A percentile compares a stretch with the other conserved stretches of the same genome.
Conservation (phyloP, 257 asterid genomes). For the Hygrophila difformis region DNA sequence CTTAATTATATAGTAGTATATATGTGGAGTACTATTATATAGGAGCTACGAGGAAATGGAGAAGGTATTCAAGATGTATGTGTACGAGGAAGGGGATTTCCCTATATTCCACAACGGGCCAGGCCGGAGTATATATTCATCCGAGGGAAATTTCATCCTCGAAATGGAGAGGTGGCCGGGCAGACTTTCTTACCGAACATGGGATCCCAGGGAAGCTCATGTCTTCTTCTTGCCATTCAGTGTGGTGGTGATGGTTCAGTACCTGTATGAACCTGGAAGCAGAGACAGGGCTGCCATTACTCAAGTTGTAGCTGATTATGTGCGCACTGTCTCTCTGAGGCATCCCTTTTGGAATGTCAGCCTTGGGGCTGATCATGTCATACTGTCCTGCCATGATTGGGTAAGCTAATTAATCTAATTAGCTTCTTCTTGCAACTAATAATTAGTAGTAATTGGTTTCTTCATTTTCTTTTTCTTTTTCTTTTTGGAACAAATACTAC, state of each 20-base stretch:
- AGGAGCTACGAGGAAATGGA: slow-evolving; percentile 26
- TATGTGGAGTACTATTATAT: too few relatives aligned
- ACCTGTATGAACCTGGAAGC: slow-evolving; percentile 7
- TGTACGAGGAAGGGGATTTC: slow-evolving; percentile 23
- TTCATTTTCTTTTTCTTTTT: too few relatives aligned
- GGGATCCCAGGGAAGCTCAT: slow-evolving; percentile 16
- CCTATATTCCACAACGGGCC: slow-evolving; percentile 23
- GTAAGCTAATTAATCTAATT: too few relatives aligned
- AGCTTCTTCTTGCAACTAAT: too few relatives aligned
- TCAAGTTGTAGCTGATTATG: slow-evolving; percentile 15
- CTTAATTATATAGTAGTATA: too few relatives aligned
- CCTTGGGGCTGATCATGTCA: slow-evolving; percentile 3
- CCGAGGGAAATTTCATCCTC: slow-evolving; percentile 24
- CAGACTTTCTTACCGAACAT: slow-evolving; percentile 14
- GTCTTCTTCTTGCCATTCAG: slow-evolving; percentile 20
- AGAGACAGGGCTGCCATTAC: slow-evolving; percentile 13
- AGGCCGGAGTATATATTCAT: slow-evolving; percentile 6
- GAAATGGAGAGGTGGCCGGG: slow-evolving; percentile 23
- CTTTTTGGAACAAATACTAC: too few relatives aligned
- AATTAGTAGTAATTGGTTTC: too few relatives aligned
- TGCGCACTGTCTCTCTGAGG: slow-evolving; percentile 7
- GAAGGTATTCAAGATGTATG: slow-evolving; percentile 19
- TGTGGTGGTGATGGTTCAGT: slow-evolving; percentile 17
- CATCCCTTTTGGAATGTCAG: slow-evolving; percentile 24
- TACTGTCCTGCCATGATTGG: slow-evolving; percentile 20